Base-by-base conservation (phyloP, 2,329 filamentous ascomycete genomes). In the Aspergillus alliaceus region DNA sequence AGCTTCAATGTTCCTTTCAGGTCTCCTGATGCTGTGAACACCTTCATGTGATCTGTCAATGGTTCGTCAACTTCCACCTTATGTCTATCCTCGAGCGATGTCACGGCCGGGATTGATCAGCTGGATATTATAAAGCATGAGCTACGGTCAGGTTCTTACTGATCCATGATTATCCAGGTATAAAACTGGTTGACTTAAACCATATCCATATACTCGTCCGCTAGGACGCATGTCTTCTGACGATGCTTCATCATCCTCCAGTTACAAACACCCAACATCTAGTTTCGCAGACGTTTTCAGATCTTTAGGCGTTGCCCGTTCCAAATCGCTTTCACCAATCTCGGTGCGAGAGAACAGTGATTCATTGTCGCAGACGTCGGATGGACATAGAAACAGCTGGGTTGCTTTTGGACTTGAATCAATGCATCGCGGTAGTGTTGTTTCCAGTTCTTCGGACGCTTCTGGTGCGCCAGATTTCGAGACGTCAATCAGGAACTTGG, bases 281-380 rank as follows among this genome's bases (percentile, higher is more conserved):
- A 75, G 66, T 58, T 72, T 77, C 60, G 73, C 73, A 56, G 74
- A 76, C 71, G 75, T 77, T 35, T 75, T 77, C 62, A 76, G 75
- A 61, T 75, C 74, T 39, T 53, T 77, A 77, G 72, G 70, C 57
- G 68, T 71, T 51, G 67, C 67, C 49, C 73, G 73, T 57, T 67
- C 74, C 7, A 75, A 75, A 67, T 73, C 72, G 25, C 68, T 71
- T 53, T 75, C 74, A 9, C 70, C 73, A 6, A 62, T 74, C 22
- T 72, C 72, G 29, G 53, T 66, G 37, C 65, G 65, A 39, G 70
- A 72, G 47, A 72, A 57, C 54, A 69, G 64, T 55, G 72, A 76
- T 57, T 67, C 65, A 48, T 46, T 62, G 22, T 66, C 65, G 31
- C 66, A 68, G 32, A 60, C 62, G 34, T 70, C 71, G 54, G 72